A percentile compares a stretch with the other conserved stretches of the same genome.
Evolutionary conservation across 257 asterid species (phyloP).

Genomic region (Parsonsia alboflavescens): DNA sequence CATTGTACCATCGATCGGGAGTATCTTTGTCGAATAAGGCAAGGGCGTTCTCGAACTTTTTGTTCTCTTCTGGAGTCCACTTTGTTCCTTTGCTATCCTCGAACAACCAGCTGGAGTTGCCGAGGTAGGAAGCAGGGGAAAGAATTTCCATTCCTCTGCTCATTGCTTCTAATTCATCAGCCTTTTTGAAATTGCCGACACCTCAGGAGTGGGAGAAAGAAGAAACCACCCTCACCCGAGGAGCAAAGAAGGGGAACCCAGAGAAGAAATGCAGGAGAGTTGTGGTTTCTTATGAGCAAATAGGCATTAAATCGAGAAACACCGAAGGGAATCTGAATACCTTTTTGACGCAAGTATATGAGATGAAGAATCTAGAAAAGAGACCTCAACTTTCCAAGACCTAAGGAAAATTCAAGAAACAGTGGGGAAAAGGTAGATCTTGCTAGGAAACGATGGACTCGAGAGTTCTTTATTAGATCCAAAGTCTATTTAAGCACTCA

Average conservation of each 20-base stretch:
- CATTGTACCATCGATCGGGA: constrained; percentile 84
- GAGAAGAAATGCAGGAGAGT: constrained; percentile 17
- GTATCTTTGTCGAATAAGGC: constrained; percentile 73
- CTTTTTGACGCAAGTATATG: constrained; percentile 30
- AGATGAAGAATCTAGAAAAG: constrained; percentile 65
- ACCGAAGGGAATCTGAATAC: constrained; percentile 45
- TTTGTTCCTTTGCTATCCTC: constrained; percentile 38
- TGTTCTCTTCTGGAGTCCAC: constrained; percentile 84
- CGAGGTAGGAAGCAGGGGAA: constrained; percentile 36
- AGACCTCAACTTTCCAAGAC: constrained; percentile 45
- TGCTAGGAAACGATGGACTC: constrained; percentile 26
- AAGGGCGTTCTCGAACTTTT: constrained; percentile 65
- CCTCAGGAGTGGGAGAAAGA: neutral
- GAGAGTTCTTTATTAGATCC: constrained; percentile 22
- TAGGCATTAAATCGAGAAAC: constrained; percentile 30
- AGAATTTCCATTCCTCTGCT: constrained; percentile 46
- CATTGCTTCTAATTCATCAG: constrained; percentile 29
- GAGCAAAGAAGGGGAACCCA: neutral
- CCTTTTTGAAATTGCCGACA: neutral
- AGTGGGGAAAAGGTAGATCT: constrained; percentile 30
- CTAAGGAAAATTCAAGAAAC: constrained; percentile 37
- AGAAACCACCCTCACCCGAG: neutral
- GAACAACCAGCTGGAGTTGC: constrained; percentile 49
- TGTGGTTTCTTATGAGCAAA: constrained; percentile 24
- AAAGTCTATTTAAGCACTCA: constrained; percentile 1